These are phyloP conservation scores for Xylaria sp. DNA, from an alignment of 2,329 filamentous ascomycete genomes.

Conservation along the genomic window DNA sequence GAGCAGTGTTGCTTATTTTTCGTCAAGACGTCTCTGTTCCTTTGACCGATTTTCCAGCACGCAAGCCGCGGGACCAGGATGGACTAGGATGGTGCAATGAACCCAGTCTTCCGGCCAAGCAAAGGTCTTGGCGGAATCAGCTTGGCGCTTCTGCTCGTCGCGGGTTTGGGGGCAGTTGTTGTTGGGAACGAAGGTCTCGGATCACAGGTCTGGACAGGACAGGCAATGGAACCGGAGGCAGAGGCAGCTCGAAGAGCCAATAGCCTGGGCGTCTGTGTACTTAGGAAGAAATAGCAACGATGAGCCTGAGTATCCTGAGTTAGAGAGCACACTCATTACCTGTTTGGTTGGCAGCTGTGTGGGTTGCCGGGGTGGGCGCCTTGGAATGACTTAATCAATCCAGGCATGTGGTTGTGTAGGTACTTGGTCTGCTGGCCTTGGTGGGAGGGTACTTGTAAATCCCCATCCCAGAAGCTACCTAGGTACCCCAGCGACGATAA, in stretches of 20 bases:
- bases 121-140: conserved; percentile 18
- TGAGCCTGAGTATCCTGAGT: too few species aligned
- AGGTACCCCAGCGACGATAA: not conserved
- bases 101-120: conserved; percentile 7
- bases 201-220: not conserved
- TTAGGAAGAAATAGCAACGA: not conserved
- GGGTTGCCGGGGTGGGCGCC: not conserved
- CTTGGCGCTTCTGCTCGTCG: too few species aligned
- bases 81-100: conserved; percentile 4
- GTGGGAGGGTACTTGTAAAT: not conserved
- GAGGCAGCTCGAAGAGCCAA: not conserved
- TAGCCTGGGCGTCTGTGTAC: not conserved
- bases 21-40: conserved; percentile 17
- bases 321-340: too few species aligned
- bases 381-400: not conserved
- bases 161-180: not conserved
- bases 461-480: too few species aligned
- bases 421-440: not conserved
- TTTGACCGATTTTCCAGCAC: conserved; percentile 34
- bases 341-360: not conserved
- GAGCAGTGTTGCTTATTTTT: conserved; percentile 25
- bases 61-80: conserved; percentile 14
- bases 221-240: not conserved
- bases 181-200: not conserved
- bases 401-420: not conserved